Percentiles rank a stretch among this genome's conserved stretches.
These are phyloP conservation scores for Barnettozyma sucrosica DNA, from an alignment of 805 yeast species.

Conservation along the genomic window DNA sequence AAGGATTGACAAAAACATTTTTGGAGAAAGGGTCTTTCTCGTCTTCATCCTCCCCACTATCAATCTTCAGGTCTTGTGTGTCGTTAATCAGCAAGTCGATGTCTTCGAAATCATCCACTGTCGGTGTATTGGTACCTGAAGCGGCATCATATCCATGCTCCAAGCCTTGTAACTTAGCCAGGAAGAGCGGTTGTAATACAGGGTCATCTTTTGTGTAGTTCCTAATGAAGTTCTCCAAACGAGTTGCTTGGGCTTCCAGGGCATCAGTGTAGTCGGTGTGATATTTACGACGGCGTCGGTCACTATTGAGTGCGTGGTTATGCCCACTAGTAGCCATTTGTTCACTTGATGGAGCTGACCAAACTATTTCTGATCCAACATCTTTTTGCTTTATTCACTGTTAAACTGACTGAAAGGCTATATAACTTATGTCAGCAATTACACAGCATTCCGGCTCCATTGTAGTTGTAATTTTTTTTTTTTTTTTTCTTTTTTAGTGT, in stretches of 20 bases:
- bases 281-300: conserved; percentile 30
- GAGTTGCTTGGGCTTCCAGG: conserved; percentile 22
- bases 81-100: neutral
- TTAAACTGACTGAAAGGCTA: no score
- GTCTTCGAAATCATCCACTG: neutral
- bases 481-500: neutral
- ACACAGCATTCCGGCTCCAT: neutral
- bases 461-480: no score
- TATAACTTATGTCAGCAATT: neutral
- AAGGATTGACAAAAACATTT: conserved; percentile 2
- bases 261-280: conserved; percentile 29
- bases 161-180: conserved; percentile 5
- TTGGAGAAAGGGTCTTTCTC: neutral
- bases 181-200: conserved; percentile 7
- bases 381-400: no score
- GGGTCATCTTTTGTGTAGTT: conserved; percentile 23
- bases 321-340: neutral
- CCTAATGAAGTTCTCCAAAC: conserved; percentile 19
- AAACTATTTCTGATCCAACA: no score
- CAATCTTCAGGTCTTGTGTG: neutral
- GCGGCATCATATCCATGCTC: neutral
- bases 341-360: neutral
- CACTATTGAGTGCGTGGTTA: conserved; percentile 9
- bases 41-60: neutral
- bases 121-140: neutral